Evolutionary conservation across 2,329 filamentous ascomycete species (phyloP), one percentile per base, ranked within the genome.

Genomic region (Bipolaris oryzae): DNA sequence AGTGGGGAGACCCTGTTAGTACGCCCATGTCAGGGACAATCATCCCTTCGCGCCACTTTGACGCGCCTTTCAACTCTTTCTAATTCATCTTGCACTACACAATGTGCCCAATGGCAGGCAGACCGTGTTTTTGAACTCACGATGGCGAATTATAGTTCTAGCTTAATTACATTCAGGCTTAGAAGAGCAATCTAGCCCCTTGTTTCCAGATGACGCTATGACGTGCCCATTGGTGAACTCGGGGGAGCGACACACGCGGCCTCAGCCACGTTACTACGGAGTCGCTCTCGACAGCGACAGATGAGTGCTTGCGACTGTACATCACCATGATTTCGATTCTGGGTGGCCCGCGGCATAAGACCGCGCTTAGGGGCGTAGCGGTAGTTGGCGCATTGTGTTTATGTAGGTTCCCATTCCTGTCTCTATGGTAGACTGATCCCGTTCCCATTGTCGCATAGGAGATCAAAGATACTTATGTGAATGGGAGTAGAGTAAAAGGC

Each of bases 201-300:
- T 35, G 23, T 52, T 31, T 31, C 44, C 15, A n/a, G 15, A 31
- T 48, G 48, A 34, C 42, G 57, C 53, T 57, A 59, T 55, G 56
- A 55, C 52, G 52, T 55, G 50, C 33, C 21, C 35, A 21, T 37
- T 34, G 20, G 23, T 37, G 16, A 35, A 38, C 43, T 21, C 44
- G 23, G 34, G 18, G 31, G 31, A 34, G 46, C 52, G 4, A 31
- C 28, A 31, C 38, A 28, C 42, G 31, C 37, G 20, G 37, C 53
- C 16, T 23, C 25, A n/a, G 44, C 25, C 47, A 37, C 39, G 42
- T 28, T 33, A 31, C 16, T 20, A 11, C 38, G 33, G 4, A 34
- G 41, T 31, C 53, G 48, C 16, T 33, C 48, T 16, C n/a, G 16
- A 13, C 34, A 2, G n/a, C 49, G 20, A 46, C 45, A 43, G 15